Evolutionary conservation across 306 rosid genomes (phyloP).

Genomic region (Fagus crenata): DNA sequence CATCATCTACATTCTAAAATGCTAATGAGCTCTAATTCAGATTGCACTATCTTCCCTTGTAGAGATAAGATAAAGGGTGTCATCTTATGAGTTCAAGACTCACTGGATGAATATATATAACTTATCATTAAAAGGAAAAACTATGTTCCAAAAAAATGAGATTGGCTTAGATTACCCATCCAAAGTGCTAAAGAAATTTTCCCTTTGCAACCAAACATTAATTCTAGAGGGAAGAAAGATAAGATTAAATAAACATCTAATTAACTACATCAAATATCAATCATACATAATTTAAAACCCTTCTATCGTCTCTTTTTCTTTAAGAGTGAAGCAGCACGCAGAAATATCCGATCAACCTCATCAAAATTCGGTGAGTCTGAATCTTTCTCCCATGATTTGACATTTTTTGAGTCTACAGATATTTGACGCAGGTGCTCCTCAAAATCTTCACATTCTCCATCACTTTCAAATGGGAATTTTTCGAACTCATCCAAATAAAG

Average conservation of each 20-base stretch:
- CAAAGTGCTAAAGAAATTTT: not conserved
- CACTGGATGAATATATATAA: too few relatives aligned
- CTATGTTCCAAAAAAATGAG: not conserved
- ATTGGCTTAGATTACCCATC: not conserved
- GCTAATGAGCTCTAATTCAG: too few relatives aligned
- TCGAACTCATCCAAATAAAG: slow-evolving; percentile 76
- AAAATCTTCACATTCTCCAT: slow-evolving; percentile 56
- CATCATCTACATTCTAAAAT: too few relatives aligned
- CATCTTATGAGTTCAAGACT: too few relatives aligned
- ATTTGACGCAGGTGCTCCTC: slow-evolving; percentile 69
- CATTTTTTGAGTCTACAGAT: slow-evolving; percentile 49
- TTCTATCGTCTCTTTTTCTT: slow-evolving; percentile 57
- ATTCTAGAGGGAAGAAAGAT: too few relatives aligned
- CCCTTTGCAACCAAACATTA: not conserved
- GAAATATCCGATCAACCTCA: slow-evolving; percentile 74
- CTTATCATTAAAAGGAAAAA: too few relatives aligned
- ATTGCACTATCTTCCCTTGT: too few relatives aligned
- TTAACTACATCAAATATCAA: not conserved
- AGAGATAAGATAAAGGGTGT: too few relatives aligned
- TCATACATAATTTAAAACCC: slow-evolving; percentile 4
- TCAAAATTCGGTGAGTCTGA: slow-evolving; percentile 49
- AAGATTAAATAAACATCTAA: not conserved
- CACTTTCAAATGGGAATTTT: slow-evolving; percentile 51
- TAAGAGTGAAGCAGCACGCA: slow-evolving; percentile 67
- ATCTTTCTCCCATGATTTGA: slow-evolving; percentile 34